These are phyloP conservation scores for Microbotryum scabiosae DNA, from an alignment of 1,284 basidiomycete species.

Conservation along the genomic window DNA sequence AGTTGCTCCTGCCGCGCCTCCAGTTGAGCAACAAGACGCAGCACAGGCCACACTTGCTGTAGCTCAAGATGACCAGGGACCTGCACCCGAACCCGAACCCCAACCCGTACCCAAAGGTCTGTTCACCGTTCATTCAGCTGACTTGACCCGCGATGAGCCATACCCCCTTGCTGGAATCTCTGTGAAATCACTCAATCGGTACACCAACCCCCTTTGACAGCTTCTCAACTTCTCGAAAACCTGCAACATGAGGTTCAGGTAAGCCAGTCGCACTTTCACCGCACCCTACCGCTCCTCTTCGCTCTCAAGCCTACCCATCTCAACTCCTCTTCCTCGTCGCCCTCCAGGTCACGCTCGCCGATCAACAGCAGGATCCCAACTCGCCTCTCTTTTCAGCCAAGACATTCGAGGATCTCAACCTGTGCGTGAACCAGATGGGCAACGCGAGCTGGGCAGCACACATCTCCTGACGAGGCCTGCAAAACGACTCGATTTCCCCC, in stretches of 20 bases:
- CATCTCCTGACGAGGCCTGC: background rate
- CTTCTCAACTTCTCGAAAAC: conserved; percentile 23
- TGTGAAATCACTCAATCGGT: background rate
- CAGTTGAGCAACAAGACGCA: background rate
- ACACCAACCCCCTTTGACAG: conserved; percentile 1
- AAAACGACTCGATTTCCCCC: background rate
- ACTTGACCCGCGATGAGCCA: too few species aligned
- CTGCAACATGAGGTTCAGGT: conserved; percentile 29
- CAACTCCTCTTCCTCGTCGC: background rate
- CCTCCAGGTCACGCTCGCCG: conserved; percentile 85
- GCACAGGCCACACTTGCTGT: background rate
- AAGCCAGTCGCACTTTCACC: background rate
- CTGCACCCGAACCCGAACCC: background rate
- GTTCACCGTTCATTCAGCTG: too few species aligned
- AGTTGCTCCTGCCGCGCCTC: background rate
- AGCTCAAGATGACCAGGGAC: background rate
- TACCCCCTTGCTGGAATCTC: background rate
- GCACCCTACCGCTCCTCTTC: background rate
- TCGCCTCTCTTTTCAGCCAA: conserved; percentile 91
- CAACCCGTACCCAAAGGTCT: background rate
- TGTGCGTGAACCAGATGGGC: conserved; percentile 50
- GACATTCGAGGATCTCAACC: conserved; percentile 85
- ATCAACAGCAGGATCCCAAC: conserved; percentile 92
- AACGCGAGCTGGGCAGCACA: conserved; percentile 10
- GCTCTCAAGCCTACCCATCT: background rate